Conservation (phyloP, 2,329 filamentous ascomycete species). For the Tolypocladium inflatum region DNA sequence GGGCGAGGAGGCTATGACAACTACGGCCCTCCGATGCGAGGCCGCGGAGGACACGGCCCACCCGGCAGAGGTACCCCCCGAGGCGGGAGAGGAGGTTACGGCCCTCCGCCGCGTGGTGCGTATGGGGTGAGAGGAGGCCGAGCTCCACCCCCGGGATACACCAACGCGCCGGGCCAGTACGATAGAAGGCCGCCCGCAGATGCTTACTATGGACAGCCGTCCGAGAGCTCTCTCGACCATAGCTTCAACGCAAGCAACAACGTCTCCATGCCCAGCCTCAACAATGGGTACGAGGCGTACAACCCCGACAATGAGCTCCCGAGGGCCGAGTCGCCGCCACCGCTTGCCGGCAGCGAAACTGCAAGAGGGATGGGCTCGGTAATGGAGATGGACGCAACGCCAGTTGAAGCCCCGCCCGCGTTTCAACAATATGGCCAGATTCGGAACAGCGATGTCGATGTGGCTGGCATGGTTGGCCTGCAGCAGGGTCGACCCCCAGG, state of each 20-base stretch:
- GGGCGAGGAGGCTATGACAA: conserved; percentile 41
- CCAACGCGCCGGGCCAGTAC: conserved; percentile 21
- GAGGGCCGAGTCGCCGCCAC: conserved; percentile 55
- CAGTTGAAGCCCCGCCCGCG: conserved; percentile 29
- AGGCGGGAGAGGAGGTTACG: conserved; percentile 23
- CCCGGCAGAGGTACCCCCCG: conserved; percentile 30
- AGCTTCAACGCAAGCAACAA: neutral
- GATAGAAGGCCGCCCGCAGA: conserved; percentile 27
- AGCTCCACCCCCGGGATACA: conserved; percentile 30
- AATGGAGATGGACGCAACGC: conserved; percentile 70
- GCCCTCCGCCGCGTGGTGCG: conserved; percentile 19
- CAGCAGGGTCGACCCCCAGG: conserved; percentile 43
- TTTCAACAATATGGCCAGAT: conserved; percentile 38
- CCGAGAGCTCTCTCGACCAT: neutral
- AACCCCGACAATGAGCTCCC: conserved; percentile 38
- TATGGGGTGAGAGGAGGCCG: conserved; percentile 22
- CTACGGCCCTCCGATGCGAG: conserved; percentile 30
- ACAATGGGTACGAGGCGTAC: conserved; percentile 21
- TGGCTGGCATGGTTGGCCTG: conserved; percentile 63
- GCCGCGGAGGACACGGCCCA: conserved; percentile 30
- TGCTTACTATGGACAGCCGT: conserved; percentile 20
- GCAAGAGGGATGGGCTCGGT: conserved; percentile 48
- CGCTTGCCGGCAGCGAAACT: conserved; percentile 38
- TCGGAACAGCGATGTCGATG: conserved; percentile 59
- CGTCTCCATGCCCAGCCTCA: conserved; percentile 20